Evolutionary conservation across 257 asterid genomes (phyloP), one percentile per base, ranked within the genome.

Genomic region (Scutellaria galericulata): DNA sequence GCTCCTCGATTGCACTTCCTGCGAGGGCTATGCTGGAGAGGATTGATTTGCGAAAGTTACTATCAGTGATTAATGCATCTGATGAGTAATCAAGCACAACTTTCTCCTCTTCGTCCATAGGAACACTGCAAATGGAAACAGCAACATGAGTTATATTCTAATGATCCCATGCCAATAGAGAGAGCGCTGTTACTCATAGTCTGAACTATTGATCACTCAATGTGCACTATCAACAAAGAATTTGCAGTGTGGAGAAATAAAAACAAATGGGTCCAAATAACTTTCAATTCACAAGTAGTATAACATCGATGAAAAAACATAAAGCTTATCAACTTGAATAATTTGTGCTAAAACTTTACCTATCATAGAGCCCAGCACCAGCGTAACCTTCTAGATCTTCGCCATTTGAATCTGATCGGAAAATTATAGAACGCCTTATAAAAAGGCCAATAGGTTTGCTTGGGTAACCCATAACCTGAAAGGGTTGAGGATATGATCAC

Each of bases 361-460:
- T 95, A 66, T 95, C 99, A 41, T 95, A 95, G 70, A 95, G 98
- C 57, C 99, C 99, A 22, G 99, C 99, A 46, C 98, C 98, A 11
- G 98, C 99, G 85, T 95, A 95, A 65, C 98, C 97, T 86, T 92
- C 99, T 42, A 95, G 87, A 87, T 95, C 99, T 81, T 95, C 99
- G 46, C 99, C 99, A 77, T 95, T 95, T 39, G 99, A 95, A 84
- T 95, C 99, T 54, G 99, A 95, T 71, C 99, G 87, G 88, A 95
- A 95, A 80, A 95, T 95, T 79, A 95, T 84, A 39, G 98, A 91
- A 47, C 68, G 84, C 64, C 80, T 81, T 64, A 92, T 90, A 74
- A 92, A 92, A 79, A 95, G 99, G 74, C 98, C 99, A 18, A 90
- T 77, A 20, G 98, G 96, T 87, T 95, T 95, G 94, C 98, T 95